phyloP scores from a whole-genome alignment of 345 rosid genomes.

The Euclidium syriacum region DNA sequence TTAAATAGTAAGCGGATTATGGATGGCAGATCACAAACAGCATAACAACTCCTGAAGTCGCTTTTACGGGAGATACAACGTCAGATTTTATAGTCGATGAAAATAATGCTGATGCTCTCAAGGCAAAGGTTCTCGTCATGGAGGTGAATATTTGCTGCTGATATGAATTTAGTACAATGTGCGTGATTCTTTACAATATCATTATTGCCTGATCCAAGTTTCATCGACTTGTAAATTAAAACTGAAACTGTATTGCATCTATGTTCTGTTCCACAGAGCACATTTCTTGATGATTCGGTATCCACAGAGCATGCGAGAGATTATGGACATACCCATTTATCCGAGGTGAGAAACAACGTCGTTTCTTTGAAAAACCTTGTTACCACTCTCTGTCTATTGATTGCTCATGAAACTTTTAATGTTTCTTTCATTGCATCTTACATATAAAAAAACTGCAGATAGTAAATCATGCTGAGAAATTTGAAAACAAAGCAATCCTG shows the following conservation, averaged over 20 bases:
- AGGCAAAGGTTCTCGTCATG: conserved; percentile 77
- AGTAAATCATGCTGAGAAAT: conserved; percentile 54
- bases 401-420: not conserved
- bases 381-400: not conserved
- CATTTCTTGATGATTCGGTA: conserved; percentile 63
- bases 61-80: conserved; percentile 93
- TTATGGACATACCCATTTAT: conserved; percentile 83
- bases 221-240: conserved; percentile 4
- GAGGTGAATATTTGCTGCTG: conserved; percentile 52
- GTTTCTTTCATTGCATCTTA: not conserved
- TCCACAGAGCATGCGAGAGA: conserved; percentile 83
- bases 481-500: conserved; percentile 78
- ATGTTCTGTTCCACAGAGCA: conserved; percentile 48
- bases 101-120: conserved; percentile 60
- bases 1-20: conserved; percentile 12
- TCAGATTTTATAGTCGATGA: conserved; percentile 70
- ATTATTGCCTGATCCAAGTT: not conserved
- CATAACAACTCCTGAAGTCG: conserved; percentile 63
- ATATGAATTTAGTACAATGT: conserved; percentile 2
- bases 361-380: not conserved
- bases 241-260: not conserved
- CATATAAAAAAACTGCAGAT: conserved; percentile 44
- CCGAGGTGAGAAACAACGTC: conserved; percentile 45
- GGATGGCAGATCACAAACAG: conserved; percentile 68
- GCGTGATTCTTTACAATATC: not conserved